Percentiles rank a stretch among this genome's conserved stretches.
Evolutionary conservation across 495 filamentous ascomycete species (phyloP).

Genomic region (Lichenothelia convexa): DNA sequence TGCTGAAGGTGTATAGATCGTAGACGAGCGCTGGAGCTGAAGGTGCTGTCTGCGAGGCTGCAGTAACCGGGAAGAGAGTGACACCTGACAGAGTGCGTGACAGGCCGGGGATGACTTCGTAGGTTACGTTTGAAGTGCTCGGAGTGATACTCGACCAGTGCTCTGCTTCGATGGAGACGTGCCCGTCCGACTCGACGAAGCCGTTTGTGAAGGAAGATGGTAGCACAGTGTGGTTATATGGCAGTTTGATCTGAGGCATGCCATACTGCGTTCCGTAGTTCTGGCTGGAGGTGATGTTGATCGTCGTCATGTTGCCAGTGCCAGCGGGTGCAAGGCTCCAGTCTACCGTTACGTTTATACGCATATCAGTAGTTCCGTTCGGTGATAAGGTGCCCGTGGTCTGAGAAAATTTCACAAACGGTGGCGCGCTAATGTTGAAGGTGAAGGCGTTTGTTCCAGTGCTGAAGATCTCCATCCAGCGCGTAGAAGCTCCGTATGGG

Average conservation of each 20-base stretch:
- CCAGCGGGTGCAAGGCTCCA: constrained; percentile 36
- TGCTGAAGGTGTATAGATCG: constrained; percentile 45
- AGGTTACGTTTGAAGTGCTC: constrained; percentile 23
- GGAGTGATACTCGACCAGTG: constrained; percentile 27
- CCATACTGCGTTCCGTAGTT: constrained; percentile 34
- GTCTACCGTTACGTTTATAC: constrained; percentile 43
- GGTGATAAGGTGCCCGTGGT: constrained; percentile 32
- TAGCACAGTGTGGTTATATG: constrained; percentile 33
- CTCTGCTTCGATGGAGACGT: constrained; percentile 41
- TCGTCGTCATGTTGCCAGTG: too few relatives aligned
- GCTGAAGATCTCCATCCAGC: too few relatives aligned
- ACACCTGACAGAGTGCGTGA: constrained; percentile 40
- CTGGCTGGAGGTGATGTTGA: constrained; percentile 35
- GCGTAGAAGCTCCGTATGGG: too few relatives aligned
- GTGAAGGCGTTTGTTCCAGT: too few relatives aligned
- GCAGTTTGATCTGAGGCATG: constrained; percentile 37
- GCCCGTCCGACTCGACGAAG: constrained; percentile 45
- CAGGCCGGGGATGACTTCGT: constrained; percentile 34
- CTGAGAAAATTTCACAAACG: constrained; percentile 34
- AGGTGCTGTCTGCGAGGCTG: constrained; percentile 27
- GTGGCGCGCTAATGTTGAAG: too few relatives aligned
- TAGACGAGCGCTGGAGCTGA: constrained; percentile 43
- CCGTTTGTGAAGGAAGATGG: constrained; percentile 37
- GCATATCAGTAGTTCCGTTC: constrained; percentile 29
- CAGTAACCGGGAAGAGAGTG: constrained; percentile 34